Base-by-base conservation (phyloP, 352 stramenopile genomes). In the Globisporangium lucens region DNA sequence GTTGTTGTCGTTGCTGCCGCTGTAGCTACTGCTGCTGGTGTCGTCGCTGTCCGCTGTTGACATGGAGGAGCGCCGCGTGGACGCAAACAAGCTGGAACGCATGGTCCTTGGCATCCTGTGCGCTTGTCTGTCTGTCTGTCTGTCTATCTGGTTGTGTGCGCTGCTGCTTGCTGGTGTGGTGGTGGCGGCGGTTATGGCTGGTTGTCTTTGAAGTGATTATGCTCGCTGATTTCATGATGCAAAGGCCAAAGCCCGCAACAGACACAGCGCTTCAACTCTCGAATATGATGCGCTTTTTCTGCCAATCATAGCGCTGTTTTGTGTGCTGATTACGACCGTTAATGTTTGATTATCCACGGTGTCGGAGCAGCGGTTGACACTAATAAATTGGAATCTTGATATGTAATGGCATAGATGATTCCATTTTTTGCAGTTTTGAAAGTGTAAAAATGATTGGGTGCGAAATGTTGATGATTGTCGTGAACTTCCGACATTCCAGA, bases 41-140 rank as follows among this genome's bases (percentile, higher is more conserved):
- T 47, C 17, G 20, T 6, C 43, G 60, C 51, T 17, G 15, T 24
- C 46, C 35, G 35, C 24, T 30, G 30, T 35, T 1, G 55, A 61
- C 17, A 61, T 22, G 29, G 55, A 61, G 55, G 55, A 46, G 20
- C 30, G 55, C 55, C 51, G 27, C 17, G 52, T 13, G 27, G 63
- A n/a, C 53, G 52, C 52, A 22, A 62, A 53, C 27, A 68, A 43
- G 43, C 63, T 68, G 10, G 55, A 61, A 38, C 63, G 63, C 63
- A 68, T 68, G 22, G 22, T 22, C 13, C n/a, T 52, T 1, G 10
- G 10, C 5, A n/a, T 29, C 22, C 20, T 29, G 47, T 30, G n/a
- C 3, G 47, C n/a, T 24, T 17, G 15, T 20, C 15, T 24, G 52
- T 7, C 5, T 58, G 27, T 24, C 24, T 38, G 20, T 3, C 43